Evolutionary conservation across 495 filamentous ascomycete species (phyloP), one percentile per base, ranked within the genome.

Genomic region (Neurospora terricola): DNA sequence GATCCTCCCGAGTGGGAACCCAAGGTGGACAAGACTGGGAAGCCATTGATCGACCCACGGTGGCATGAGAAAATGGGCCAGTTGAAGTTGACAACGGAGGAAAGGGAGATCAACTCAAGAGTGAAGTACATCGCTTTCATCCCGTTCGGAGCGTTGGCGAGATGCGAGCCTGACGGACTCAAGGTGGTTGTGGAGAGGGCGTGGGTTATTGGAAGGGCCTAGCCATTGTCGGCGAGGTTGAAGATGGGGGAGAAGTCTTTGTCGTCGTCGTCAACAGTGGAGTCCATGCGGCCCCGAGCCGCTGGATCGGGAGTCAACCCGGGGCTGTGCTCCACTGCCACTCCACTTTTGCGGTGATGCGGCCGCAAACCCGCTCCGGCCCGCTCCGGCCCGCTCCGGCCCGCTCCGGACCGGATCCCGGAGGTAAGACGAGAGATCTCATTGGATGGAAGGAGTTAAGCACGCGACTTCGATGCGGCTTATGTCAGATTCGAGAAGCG

Each of bases 71-170:
- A 7, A 23, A 69, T 4, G 70, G 62, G 14, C 14, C 70, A 76
- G 42, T 3, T 21, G 3, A 54, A 23, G 1, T 16, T 39, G 16
- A 62, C 30, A 2, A 14, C 18, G 1, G 70, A 48, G 6, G 62
- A 5, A 11, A 30, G 12, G 69, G 18, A 30, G 23, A 5, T 11
- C 5, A 66, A 9, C 7, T 1, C 12, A 3, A 18, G 54, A 6
- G 14, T 34, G 3, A 34, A 10, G 5, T 66, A 66, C 14, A 43
- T 70, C 11, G 70, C 70, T 6, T 74, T 38, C 12, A 70, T 74
- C 54, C 68, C 73, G 0, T 76, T 76, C 27, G 75, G 75, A 8
- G 72, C 72, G 0, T n/a, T 76, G 36, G 74, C 45, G n/a, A 74
- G 45, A 69, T 14, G 72, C 16, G 70, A 70, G 8, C 27, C 27